Evolutionary conservation across 1,284 basidiomycete species (phyloP), one percentile per base, ranked within the genome.

Genomic region (Golubevia sp.): DNA sequence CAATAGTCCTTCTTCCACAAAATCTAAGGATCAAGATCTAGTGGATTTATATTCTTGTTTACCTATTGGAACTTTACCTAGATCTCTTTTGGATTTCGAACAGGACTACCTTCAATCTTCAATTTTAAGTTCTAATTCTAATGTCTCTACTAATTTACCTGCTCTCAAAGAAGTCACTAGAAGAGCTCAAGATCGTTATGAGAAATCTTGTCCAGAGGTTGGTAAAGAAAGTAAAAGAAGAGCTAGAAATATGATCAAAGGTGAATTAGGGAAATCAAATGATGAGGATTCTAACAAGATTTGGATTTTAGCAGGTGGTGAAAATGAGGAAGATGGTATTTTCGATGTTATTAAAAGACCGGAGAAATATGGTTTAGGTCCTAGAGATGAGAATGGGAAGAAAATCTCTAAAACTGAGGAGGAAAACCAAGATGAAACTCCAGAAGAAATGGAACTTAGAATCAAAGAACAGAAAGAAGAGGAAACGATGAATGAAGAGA

Each of bases 121-220:
- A 6, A 63, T 71, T 50, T 71, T 69, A 48, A 69, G 77, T 52
- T 66, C 66, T 6, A 66, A 61, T 20, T 72, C 69, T 4, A 63
- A 66, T 11, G 72, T 70, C 21, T 70, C 92, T 55, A 88, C 91
- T 64, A 88, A 89, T 38, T 87, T 97, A 18, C 86, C 88, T 2
- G 86, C 88, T n/a, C 85, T 97, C 23, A 87, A 91, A n/a, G 88
- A 89, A 7, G 93, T 99, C 58, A 96, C 97, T 89, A 87, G 88
- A 62, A 90, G 93, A 58, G 96, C 95, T 0, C 94, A 97, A 70
- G 86, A 88, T 5, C 92, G 98, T 92, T 99, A 97, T 82, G 94
- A 97, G 77, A 90, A 94, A 27, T 94, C 92, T 64, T 91, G 93
- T 78, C 90, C 91, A 30, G 97, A 96, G 80, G 95, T 96, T 2